phyloP scores from a whole-genome alignment of 768 basidiomycete genomes.

The Lactifluus rugatus region DNA sequence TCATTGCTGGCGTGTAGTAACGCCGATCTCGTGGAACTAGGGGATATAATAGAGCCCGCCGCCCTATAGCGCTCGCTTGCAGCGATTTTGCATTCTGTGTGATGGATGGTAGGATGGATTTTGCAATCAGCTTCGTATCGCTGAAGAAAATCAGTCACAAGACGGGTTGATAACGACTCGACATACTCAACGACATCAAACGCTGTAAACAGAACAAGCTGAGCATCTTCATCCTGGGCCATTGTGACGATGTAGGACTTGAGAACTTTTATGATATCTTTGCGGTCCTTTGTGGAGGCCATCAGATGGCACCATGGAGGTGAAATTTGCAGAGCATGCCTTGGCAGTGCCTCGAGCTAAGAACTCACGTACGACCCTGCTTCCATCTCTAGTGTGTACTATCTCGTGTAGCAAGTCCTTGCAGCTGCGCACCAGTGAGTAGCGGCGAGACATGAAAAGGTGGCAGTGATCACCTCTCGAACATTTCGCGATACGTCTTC shows the following conservation, averaged over 20 bases:
- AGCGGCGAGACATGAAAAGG: background rate
- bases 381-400: slow-evolving; percentile 90
- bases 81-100: slow-evolving; percentile 47
- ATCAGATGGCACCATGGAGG: background rate
- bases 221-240: slow-evolving; percentile 83
- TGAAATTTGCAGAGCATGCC: slow-evolving; percentile 29
- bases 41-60: slow-evolving; percentile 74
- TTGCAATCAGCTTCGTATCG: slow-evolving; percentile 83
- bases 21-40: slow-evolving; percentile 73
- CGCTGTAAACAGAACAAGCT: slow-evolving; percentile 81
- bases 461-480: slow-evolving; percentile 49
- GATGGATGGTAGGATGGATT: slow-evolving; percentile 68
- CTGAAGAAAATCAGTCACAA: slow-evolving; percentile 29
- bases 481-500: slow-evolving; percentile 67
- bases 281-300: slow-evolving; percentile 55
- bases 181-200: slow-evolving; percentile 83
- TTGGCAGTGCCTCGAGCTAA: slow-evolving; percentile 78
- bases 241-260: slow-evolving; percentile 87
- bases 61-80: slow-evolving; percentile 57
- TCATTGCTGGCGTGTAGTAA: slow-evolving; percentile 81
- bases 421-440: slow-evolving; percentile 37
- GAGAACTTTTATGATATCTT: slow-evolving; percentile 80
- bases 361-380: slow-evolving; percentile 77
- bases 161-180: background rate
- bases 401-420: slow-evolving; percentile 84